phyloP scores from a whole-genome alignment of 2,329 filamentous ascomycete genomes.

The Trichophaea hybrida region DNA sequence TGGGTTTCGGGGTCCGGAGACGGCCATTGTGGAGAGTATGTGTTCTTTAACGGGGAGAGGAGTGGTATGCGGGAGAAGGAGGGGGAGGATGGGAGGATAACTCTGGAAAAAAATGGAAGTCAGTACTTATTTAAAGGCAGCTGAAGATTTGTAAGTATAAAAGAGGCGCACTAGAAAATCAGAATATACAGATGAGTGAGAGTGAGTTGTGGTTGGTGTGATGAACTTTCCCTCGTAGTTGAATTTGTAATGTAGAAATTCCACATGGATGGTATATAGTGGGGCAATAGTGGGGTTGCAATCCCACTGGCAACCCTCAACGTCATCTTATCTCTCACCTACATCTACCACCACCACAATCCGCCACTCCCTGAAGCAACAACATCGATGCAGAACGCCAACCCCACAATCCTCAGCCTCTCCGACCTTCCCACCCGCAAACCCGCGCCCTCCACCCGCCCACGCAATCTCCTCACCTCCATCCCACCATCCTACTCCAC shows the following conservation, averaged over 20 bases:
- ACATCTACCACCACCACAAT: neutral
- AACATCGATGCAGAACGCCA: slow-evolving; percentile 47
- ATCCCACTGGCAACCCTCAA: neutral
- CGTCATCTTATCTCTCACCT: neutral
- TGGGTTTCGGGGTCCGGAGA: neutral
- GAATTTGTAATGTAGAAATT: neutral
- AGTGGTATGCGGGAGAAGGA: neutral
- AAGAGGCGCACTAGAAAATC: neutral
- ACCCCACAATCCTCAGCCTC: slow-evolving; percentile 79
- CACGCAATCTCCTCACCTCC: slow-evolving; percentile 13
- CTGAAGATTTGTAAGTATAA: neutral
- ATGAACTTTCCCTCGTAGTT: neutral
- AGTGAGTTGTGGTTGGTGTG: neutral
- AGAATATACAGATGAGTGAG: neutral
- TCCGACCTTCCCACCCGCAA: slow-evolving; percentile 76
- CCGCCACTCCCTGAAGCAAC: neutral
- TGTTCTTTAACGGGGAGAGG: neutral
- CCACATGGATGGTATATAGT: neutral
- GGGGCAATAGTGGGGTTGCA: neutral
- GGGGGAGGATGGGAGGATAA: neutral
- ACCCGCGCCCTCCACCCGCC: slow-evolving; percentile 39
- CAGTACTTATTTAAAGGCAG: neutral
- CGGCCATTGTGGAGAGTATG: neutral
- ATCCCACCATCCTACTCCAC: slow-evolving; percentile 26
- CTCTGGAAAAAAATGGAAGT: neutral